Percentiles rank a stretch among this genome's conserved stretches.
These are phyloP conservation scores for Cercospora brassicicola DNA, from an alignment of 2,329 filamentous ascomycete species.

Conservation along the genomic window DNA sequence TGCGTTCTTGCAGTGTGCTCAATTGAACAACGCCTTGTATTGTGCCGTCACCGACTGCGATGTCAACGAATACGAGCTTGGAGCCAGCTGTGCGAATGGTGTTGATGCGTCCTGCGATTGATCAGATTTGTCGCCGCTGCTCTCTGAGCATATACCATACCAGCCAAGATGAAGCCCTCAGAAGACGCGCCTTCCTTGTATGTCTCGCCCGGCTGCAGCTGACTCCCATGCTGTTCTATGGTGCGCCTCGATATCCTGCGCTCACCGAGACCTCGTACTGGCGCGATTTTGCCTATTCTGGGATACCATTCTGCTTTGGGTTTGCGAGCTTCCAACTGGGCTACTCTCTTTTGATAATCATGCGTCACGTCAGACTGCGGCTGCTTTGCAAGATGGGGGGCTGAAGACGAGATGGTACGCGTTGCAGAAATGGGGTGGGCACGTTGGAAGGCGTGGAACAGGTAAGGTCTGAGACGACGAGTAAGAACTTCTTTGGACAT, in stretches of 20 bases:
- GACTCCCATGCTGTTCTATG: not conserved
- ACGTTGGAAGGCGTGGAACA: slow-evolving; percentile 42
- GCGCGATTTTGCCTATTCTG: slow-evolving; percentile 38
- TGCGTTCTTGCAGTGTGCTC: slow-evolving; percentile 46
- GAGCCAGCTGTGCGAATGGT: slow-evolving; percentile 70
- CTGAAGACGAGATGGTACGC: slow-evolving; percentile 49
- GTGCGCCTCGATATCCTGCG: slow-evolving; percentile 9
- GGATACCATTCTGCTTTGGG: slow-evolving; percentile 59
- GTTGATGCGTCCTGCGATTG: slow-evolving; percentile 65
- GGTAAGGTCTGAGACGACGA: slow-evolving; percentile 55
- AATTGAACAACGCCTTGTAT: slow-evolving; percentile 77
- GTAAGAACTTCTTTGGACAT: slow-evolving; percentile 47
- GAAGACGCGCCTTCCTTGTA: not conserved
- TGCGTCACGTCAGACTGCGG: slow-evolving; percentile 27
- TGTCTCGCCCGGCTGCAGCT: slow-evolving; percentile 18
- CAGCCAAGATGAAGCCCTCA: not conserved
- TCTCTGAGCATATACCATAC: not conserved
- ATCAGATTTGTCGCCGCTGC: slow-evolving; percentile 2
- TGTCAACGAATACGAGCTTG: slow-evolving; percentile 80
- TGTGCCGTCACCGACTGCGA: slow-evolving; percentile 69
- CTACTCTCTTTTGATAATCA: slow-evolving; percentile 54
- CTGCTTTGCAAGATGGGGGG: slow-evolving; percentile 3
- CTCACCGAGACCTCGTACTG: not conserved
- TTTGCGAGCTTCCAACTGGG: slow-evolving; percentile 54
- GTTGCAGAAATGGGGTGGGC: slow-evolving; percentile 33